Base-by-base conservation (phyloP, 2,329 filamentous ascomycete genomes). In the Epichloe sp. region DNA sequence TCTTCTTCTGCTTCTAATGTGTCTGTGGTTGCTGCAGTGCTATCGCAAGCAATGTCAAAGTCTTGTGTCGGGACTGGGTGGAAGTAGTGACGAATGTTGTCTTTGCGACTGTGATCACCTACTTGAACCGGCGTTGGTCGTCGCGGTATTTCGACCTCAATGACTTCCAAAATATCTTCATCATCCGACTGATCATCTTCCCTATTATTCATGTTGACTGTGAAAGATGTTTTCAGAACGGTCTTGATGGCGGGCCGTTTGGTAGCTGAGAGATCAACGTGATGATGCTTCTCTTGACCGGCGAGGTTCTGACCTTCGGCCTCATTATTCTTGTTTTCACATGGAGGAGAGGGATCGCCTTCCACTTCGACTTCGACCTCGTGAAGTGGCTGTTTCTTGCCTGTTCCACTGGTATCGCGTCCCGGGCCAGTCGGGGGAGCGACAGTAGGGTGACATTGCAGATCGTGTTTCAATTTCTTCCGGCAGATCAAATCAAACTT, bases 401-500 rank as follows among this genome's bases (percentile, higher is more conserved):
- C 19, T 35, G 14, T 23, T 23, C n/a, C 21, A 37, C 10, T 8
- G 8, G 41, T 17, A 41, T 23, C 23, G 43, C 43, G 10, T 23
- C n/a, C 21, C 31, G 41, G 17, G 44, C 7, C 15, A 40, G 41
- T 6, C 17, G 5, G 15, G 31, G 7, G 15, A 19, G 11, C 12
- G 19, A 7, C 11, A 15, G n/a, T 36, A 36, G 21, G 26, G 5
- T 34, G 17, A 6, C 6, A 14, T 34, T 21, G 49, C 17, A 15
- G 5, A 12, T 44, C 26, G 38, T 49, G 44, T 11, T 41, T 48
- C 50, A 79, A 77, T 7, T 70, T 53, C 5, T 65, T 61, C 34
- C 61, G 57, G 21, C 74, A 76, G 17, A 79, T 60, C 1, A 55
- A 55, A 36, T 70, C 68, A 47, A 80, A 79, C 17, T 70, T 63